phyloP scores from a whole-genome alignment of 192 early-diverging fungal species.

The Phycomyces blakesleeanus region DNA sequence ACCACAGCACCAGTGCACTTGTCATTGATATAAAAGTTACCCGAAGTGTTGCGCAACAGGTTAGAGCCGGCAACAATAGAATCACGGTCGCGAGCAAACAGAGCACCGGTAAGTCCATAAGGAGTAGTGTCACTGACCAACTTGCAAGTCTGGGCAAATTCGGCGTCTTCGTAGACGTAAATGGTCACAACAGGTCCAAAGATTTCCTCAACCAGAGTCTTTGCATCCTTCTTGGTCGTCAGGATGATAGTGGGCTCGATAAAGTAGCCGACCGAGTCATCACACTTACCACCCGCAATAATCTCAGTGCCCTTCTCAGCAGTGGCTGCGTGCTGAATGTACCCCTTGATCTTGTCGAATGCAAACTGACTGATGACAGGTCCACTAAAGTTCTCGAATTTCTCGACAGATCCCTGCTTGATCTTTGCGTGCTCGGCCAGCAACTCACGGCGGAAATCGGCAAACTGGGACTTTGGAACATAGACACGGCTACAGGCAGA shows the following conservation, averaged over 20 bases:
- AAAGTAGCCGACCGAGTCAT: slow-evolving; percentile 84
- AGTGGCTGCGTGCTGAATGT: slow-evolving; percentile 82
- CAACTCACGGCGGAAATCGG: slow-evolving; percentile 67
- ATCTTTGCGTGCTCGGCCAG: slow-evolving; percentile 67
- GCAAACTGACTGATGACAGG: slow-evolving; percentile 93
- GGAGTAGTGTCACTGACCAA: slow-evolving; percentile 71
- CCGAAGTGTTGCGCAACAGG: slow-evolving; percentile 81
- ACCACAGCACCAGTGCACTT: slow-evolving; percentile 98
- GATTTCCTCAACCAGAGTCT: slow-evolving; percentile 93
- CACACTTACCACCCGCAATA: slow-evolving; percentile 86
- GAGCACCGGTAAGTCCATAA: slow-evolving; percentile 87
- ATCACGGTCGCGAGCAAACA: slow-evolving; percentile 87
- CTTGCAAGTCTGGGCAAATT: slow-evolving; percentile 73
- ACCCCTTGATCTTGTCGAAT: slow-evolving; percentile 90
- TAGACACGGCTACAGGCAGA: slow-evolving; percentile 92
- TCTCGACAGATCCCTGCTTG: slow-evolving; percentile 80
- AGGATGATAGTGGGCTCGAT: slow-evolving; percentile 88
- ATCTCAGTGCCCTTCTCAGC: slow-evolving; percentile 66
- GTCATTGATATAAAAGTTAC: slow-evolving; percentile 99
- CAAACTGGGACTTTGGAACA: slow-evolving; percentile 79
- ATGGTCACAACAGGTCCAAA: slow-evolving; percentile 96
- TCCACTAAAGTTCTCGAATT: slow-evolving; percentile 81
- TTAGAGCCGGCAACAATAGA: slow-evolving; percentile 71
- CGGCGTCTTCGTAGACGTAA: slow-evolving; percentile 81
- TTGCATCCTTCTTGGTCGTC: slow-evolving; percentile 76